A percentile compares a stretch with the other conserved stretches of the same genome.
These are phyloP conservation scores for Pleurotus ostreatus DNA, from an alignment of 768 basidiomycete species.

Conservation along the genomic window DNA sequence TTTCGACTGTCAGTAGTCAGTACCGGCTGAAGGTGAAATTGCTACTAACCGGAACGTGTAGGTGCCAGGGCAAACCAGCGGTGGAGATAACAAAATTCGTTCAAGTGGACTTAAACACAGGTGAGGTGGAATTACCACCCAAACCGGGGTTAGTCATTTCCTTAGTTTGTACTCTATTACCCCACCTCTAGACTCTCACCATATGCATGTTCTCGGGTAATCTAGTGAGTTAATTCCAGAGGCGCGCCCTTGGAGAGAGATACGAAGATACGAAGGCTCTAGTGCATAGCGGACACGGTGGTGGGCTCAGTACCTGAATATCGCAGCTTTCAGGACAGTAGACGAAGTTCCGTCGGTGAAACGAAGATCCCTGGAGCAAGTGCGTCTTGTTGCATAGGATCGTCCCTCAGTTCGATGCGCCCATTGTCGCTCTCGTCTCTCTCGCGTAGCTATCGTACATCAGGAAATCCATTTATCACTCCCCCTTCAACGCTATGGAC, in stretches of 20 bases:
- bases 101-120: constrained; percentile 40
- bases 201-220: constrained; percentile 9
- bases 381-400: neutral
- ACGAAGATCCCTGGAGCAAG: neutral
- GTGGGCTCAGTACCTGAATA: too few species aligned
- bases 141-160: constrained; percentile 31
- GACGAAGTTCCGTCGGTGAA: too few species aligned
- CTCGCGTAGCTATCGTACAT: neutral
- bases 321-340: too few species aligned
- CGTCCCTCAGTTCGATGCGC: neutral
- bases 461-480: too few species aligned
- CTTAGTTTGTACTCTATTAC: neutral
- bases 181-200: neutral
- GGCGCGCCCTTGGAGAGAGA: constrained; percentile 18
- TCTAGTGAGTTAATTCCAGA: constrained; percentile 23
- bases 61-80: constrained; percentile 63
- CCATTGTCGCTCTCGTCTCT: neutral
- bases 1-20: constrained; percentile 57
- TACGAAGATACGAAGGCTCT: constrained; percentile 10
- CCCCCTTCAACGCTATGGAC: too few species aligned
- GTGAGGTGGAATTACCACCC: constrained; percentile 48
- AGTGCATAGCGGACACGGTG: neutral
- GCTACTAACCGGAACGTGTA: constrained; percentile 21
- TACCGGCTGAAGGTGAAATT: neutral
- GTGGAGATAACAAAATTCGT: constrained; percentile 67